Evolutionary conservation across 495 filamentous ascomycete species (phyloP).

Genomic region (Aeminium ludgeri): DNA sequence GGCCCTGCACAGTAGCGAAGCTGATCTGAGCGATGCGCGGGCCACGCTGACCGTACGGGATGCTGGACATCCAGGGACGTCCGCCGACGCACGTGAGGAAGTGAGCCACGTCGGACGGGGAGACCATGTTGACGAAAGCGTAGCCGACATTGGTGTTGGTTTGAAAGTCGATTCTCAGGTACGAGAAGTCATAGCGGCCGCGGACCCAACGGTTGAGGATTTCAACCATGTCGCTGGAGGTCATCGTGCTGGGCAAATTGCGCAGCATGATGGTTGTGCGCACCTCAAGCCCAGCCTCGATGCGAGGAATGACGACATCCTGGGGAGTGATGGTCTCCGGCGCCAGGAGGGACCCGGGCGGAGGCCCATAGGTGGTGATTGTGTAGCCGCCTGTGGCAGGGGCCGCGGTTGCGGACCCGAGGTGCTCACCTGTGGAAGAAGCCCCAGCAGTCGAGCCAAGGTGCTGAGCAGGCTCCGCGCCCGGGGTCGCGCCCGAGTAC

Average conservation of each 20-base stretch:
- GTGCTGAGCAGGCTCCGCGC: neutral
- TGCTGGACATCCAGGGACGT: conserved; percentile 37
- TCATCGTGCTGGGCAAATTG: conserved; percentile 86
- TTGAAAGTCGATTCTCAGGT: conserved; percentile 59
- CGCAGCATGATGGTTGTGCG: conserved; percentile 57
- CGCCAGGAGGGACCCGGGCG: neutral
- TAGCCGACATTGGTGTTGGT: conserved; percentile 63
- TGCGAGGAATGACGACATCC: conserved; percentile 2
- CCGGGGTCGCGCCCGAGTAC: neutral
- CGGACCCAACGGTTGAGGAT: conserved; percentile 63
- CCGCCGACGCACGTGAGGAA: conserved; percentile 10
- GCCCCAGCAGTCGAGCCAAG: too few relatives aligned
- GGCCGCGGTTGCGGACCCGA: too few relatives aligned
- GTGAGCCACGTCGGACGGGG: conserved; percentile 37
- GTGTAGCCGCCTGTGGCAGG: neutral
- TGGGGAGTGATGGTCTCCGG: conserved; percentile 7
- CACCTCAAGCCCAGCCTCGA: conserved; percentile 10
- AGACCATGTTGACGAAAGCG: conserved; percentile 89
- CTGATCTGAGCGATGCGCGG: conserved; percentile 81
- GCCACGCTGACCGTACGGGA: neutral
- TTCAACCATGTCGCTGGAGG: conserved; percentile 50
- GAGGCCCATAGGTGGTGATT: neutral
- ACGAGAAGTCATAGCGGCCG: conserved; percentile 85
- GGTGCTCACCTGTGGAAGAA: too few relatives aligned
- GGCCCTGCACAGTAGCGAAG: conserved; percentile 88